These are phyloP conservation scores for Calonectria crousiana DNA, from an alignment of 2,329 filamentous ascomycete genomes.

Conservation along the genomic window DNA sequence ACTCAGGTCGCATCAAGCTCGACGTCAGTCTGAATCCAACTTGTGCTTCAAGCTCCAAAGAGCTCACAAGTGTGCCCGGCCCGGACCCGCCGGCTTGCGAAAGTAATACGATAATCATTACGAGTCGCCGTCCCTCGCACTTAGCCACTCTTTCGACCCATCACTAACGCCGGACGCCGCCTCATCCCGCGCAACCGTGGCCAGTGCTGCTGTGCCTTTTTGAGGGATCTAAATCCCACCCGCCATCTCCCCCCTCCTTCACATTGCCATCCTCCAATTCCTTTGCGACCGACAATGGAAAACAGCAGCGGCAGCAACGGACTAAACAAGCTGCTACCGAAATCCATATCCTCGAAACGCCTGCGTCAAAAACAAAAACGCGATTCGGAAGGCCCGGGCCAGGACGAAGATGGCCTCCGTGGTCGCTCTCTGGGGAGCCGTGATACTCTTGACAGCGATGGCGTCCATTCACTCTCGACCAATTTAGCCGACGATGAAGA, in stretches of 20 bases:
- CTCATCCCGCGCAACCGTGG: constrained; percentile 29
- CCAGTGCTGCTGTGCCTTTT: constrained; percentile 22
- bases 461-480: constrained; percentile 39
- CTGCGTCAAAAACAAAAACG: constrained; percentile 61
- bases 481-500: constrained; percentile 50
- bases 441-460: constrained; percentile 54
- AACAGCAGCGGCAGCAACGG: constrained; percentile 50
- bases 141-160: constrained; percentile 12
- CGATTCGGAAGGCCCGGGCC: constrained; percentile 47
- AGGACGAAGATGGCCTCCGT: constrained; percentile 46
- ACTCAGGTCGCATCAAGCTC: background rate
- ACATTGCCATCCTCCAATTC: constrained; percentile 11
- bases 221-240: constrained; percentile 19
- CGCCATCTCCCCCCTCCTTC: constrained; percentile 8
- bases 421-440: constrained; percentile 52
- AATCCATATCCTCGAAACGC: constrained; percentile 62
- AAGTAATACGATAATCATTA: constrained; percentile 26
- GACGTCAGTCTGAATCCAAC: constrained; percentile 36
- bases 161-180: constrained; percentile 16
- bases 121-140: constrained; percentile 20
- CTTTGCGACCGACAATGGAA: constrained; percentile 32
- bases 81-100: constrained; percentile 27
- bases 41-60: constrained; percentile 1
- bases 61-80: constrained; percentile 9
- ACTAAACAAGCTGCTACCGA: constrained; percentile 66